phyloP scores from a whole-genome alignment of 208 protist species.

The Tritrichomonas musculus region DNA sequence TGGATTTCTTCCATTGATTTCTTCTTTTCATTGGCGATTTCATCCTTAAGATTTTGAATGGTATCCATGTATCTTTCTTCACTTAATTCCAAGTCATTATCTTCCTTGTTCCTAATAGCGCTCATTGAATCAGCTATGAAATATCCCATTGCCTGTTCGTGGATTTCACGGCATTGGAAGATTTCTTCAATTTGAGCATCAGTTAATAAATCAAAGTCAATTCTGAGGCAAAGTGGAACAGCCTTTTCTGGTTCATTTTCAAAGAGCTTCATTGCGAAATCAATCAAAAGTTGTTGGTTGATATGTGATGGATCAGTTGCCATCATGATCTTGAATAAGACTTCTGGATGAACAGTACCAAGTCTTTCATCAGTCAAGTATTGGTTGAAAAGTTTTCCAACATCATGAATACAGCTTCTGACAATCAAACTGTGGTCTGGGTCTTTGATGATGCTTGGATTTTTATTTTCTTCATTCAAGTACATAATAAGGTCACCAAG shows the following conservation, averaged over 20 bases:
- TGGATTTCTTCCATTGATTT: too few species aligned
- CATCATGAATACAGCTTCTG: not conserved
- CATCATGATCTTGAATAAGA: not conserved
- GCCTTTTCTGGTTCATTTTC: not conserved
- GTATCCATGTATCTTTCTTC: too few species aligned
- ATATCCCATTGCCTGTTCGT: not conserved
- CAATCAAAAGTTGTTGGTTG: not conserved
- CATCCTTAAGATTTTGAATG: too few species aligned
- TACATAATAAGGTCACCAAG: not conserved
- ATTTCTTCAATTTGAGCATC: not conserved
- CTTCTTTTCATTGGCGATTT: too few species aligned
- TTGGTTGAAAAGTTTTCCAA: not conserved
- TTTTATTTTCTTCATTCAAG: not conserved
- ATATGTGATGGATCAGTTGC: not conserved
- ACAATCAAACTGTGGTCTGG: not conserved
- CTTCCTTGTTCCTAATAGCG: not conserved
- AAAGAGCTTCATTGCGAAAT: not conserved
- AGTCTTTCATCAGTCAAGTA: not conserved
- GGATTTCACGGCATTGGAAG: not conserved
- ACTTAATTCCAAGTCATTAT: too few species aligned
- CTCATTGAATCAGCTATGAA: not conserved
- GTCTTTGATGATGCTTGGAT: not conserved
- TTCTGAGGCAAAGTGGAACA: not conserved
- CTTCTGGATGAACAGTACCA: not conserved
- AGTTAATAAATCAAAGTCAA: not conserved